Evolutionary conservation across 148 eudicot species (phyloP), one percentile per base, ranked within the genome.

Genomic region (Vaccinium macrocarpon): DNA sequence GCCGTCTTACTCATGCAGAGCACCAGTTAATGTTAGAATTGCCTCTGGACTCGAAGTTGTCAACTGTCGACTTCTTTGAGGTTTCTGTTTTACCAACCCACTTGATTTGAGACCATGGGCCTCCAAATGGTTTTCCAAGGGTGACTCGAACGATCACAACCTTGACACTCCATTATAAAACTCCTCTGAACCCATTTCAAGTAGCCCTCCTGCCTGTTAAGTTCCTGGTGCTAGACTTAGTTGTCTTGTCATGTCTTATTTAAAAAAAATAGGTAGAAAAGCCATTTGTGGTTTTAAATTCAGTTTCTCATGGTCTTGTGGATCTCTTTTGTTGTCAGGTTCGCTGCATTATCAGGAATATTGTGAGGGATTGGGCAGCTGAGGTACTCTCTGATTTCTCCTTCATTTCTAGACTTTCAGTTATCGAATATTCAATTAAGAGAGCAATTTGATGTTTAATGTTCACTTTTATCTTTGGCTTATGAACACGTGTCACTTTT

Each of bases 311-410:
- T 18, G 46, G 5, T 38, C 48, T 13, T 80, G 15, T n/a, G n/a
- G 64, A 19, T 76, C 66, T 74, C 51, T 16, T 75, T 2, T 57
- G 82, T 64, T 81, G 64, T 79, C 83, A 97, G 99, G 99, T 97
- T 78, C 97, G 99, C 52, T 97, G 99, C 90, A 87, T 97, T 80
- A 89, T 95, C 86, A 88, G 98, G 88, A 97, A 97, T 76, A 93
- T 97, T 80, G 98, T 95, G 32, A 89, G 99, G 88, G 99, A 97
- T 88, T 97, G 99, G 99, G 98, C 95, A 46, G 76, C 91, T 75
- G 99, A 97, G 99, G 99, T 97, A 83, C 82, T 85, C 55, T 66
- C 75, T 81, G 25, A 73, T 80, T 87, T 55, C 76, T 57, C 48
- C 46, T 80, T 46, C 29, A 27, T 68, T 68, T 78, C 56, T 59